These are phyloP conservation scores for Protea cynaroides DNA, from an alignment of 164 flowering plant species.

Conservation along the genomic window DNA sequence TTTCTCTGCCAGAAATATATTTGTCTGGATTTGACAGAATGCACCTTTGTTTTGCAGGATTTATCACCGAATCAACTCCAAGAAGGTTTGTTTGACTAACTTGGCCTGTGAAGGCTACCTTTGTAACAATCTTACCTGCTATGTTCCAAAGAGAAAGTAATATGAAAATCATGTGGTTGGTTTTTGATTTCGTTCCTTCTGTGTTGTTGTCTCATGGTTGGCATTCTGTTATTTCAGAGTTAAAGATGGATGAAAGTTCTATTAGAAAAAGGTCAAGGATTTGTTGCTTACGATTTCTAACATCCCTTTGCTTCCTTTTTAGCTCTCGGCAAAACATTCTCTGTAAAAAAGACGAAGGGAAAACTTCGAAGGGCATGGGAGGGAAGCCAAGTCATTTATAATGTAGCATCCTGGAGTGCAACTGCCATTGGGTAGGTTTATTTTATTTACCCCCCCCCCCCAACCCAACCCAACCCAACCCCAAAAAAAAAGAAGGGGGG, in stretches of 20 bases:
- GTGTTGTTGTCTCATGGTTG: background rate
- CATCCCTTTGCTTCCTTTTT: constrained; percentile 10
- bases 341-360: constrained; percentile 74
- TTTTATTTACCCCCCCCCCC: background rate
- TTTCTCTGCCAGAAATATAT: background rate
- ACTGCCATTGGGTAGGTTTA: constrained; percentile 87
- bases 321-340: constrained; percentile 89
- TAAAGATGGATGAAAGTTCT: background rate
- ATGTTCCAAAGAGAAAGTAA: background rate
- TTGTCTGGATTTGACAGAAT: constrained; percentile 4
- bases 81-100: constrained; percentile 50
- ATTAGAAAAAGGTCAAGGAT: too few relatives aligned
- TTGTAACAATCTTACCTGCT: background rate
- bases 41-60: constrained; percentile 49
- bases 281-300: constrained; percentile 11
- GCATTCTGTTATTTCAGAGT: background rate
- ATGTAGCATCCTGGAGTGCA: constrained; percentile 97
- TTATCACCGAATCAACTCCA: constrained; percentile 86
- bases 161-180: background rate
- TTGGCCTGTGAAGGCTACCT: background rate
- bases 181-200: background rate
- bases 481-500: too few relatives aligned
- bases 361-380: constrained; percentile 92
- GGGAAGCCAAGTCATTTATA: constrained; percentile 84
- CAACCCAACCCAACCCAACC: too few relatives aligned